phyloP scores from a whole-genome alignment of 73 alveolate species.

The Paramecium octaurelia region DNA sequence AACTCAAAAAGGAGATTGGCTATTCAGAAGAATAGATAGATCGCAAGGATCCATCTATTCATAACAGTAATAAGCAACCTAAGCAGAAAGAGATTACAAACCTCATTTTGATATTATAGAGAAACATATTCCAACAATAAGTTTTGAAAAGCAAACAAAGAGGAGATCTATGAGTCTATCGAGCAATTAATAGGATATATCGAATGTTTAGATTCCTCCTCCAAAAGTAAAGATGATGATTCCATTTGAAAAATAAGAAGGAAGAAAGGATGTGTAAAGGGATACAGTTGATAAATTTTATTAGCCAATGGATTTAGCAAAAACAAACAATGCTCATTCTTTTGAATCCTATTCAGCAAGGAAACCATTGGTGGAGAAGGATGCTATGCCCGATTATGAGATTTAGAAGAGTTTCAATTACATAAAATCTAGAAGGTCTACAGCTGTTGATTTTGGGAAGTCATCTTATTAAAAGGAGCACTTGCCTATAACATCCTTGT shows the following conservation, averaged over 20 bases:
- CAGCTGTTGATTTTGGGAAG: not conserved
- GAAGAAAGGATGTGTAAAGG: not conserved
- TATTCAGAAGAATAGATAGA: constrained; percentile 24
- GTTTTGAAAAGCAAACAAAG: constrained; percentile 4
- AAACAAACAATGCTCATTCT: constrained; percentile 6
- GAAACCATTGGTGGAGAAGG: constrained; percentile 15
- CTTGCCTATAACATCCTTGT: not conserved
- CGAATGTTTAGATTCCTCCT: not conserved
- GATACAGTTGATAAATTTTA: not conserved
- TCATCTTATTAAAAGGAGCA: not conserved
- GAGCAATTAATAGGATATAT: not conserved
- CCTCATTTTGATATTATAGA: constrained; percentile 23
- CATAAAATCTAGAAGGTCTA: not conserved
- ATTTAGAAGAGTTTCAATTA: not conserved
- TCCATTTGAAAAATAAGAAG: constrained; percentile 26
- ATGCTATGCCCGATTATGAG: constrained; percentile 37
- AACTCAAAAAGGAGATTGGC: constrained; percentile 10
- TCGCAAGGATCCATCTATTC: not conserved
- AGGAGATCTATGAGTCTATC: constrained; percentile 25
- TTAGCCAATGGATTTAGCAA: not conserved
- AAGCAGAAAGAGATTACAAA: constrained; percentile 20
- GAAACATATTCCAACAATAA: constrained; percentile 9
- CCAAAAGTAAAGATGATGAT: not conserved
- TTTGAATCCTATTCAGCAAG: constrained; percentile 43
- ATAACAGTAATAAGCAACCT: not conserved